These are phyloP conservation scores for Blepharisma japonicum DNA, from an alignment of 73 alveolate genomes.

Conservation along the genomic window DNA sequence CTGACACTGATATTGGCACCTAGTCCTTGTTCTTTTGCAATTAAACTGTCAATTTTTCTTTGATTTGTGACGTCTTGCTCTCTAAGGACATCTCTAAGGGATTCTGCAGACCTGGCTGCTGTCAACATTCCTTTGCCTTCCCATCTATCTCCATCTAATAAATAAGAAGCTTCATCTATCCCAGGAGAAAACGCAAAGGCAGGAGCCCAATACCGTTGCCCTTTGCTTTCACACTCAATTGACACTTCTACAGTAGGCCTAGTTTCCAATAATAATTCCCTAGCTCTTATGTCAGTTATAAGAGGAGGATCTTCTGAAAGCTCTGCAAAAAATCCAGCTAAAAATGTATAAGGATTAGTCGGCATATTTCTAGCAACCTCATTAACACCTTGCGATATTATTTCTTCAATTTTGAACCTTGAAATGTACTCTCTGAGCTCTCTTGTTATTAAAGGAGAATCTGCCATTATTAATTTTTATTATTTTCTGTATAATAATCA, in stretches of 20 bases:
- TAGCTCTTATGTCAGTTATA: neutral
- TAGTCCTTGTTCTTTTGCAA: neutral
- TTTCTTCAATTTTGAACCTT: constrained; percentile 20
- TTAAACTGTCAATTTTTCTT: constrained; percentile 15
- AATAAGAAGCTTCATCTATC: neutral
- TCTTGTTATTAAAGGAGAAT: constrained; percentile 20
- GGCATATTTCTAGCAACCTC: neutral
- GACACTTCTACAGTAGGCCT: constrained; percentile 14
- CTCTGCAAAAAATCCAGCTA: constrained; percentile 25
- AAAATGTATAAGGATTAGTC: constrained; percentile 6
- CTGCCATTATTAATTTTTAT: constrained; percentile 3
- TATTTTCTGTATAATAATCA: too few relatives aligned
- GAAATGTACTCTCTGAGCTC: constrained; percentile 25
- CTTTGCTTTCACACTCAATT: constrained; percentile 22
- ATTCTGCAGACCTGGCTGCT: constrained; percentile 13
- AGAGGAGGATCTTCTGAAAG: constrained; percentile 23
- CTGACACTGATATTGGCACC: neutral
- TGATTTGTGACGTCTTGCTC: constrained; percentile 24
- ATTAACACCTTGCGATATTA: neutral
- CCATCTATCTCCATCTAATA: neutral
- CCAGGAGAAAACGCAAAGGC: constrained; percentile 24
- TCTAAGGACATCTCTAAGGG: neutral
- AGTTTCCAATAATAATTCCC: constrained; percentile 7
- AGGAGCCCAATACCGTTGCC: constrained; percentile 5
- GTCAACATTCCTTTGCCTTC: constrained; percentile 19